Percentiles rank a stretch among this genome's conserved stretches.
Conservation (phyloP, 1,284 basidiomycete genomes). For the Leccinum holopus region DNA sequence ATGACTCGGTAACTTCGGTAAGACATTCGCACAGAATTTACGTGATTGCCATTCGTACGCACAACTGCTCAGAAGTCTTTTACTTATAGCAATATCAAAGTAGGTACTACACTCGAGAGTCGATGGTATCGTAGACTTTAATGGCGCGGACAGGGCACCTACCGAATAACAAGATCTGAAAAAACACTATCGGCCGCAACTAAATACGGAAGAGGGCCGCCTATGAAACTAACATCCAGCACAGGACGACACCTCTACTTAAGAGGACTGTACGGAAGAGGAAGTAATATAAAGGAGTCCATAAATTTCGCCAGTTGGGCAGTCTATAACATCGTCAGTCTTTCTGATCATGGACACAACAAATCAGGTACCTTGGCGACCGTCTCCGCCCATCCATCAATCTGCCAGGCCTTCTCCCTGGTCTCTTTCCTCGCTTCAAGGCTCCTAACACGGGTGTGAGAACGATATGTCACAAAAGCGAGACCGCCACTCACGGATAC, state of each 20-base stretch:
- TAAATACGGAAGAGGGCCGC: slow-evolving; percentile 5
- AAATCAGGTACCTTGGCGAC: slow-evolving; percentile 72
- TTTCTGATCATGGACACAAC: background rate
- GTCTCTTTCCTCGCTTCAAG: slow-evolving; percentile 79
- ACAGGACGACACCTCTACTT: slow-evolving; percentile 46
- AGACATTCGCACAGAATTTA: background rate
- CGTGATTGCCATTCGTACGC: background rate
- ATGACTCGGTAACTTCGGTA: background rate
- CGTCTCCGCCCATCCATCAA: slow-evolving; percentile 93
- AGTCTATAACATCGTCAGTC: slow-evolving; percentile 51
- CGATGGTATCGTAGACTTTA: background rate
- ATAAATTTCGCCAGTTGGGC: slow-evolving; percentile 73
- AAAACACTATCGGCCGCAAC: background rate
- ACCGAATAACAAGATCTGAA: background rate
- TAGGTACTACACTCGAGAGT: background rate
- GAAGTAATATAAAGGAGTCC: slow-evolving; percentile 74
- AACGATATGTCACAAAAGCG: slow-evolving; percentile 4
- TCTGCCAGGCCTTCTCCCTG: slow-evolving; percentile 87
- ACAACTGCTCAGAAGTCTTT: background rate
- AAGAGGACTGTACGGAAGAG: slow-evolving; percentile 77
- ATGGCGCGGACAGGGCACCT: background rate
- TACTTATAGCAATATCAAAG: background rate
- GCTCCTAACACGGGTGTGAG: slow-evolving; percentile 46
- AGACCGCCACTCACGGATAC: slow-evolving; percentile 65
- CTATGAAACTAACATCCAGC: background rate